Evolutionary conservation across 2,329 filamentous ascomycete genomes (phyloP).

Genomic region (Penicillium sp.): DNA sequence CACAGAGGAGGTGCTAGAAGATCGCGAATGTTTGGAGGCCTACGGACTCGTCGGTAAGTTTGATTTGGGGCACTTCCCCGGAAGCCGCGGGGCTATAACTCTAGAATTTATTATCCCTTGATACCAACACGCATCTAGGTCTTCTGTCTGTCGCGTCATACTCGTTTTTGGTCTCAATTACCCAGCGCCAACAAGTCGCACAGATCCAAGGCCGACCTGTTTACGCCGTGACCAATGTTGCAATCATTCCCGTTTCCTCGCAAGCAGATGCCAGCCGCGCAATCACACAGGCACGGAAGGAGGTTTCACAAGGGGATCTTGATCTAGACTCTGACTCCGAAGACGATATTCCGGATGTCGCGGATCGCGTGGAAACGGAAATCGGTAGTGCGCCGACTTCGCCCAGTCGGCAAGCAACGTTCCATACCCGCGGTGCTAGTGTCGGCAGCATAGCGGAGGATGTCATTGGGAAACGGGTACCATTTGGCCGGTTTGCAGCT

Average conservation of each 20-base stretch:
- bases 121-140: slow-evolving; percentile 54
- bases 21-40: slow-evolving; percentile 45
- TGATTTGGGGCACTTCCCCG: not conserved
- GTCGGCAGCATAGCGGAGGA: slow-evolving; percentile 73
- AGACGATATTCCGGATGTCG: slow-evolving; percentile 29
- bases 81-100: not conserved
- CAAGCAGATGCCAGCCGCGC: slow-evolving; percentile 71
- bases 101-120: not conserved
- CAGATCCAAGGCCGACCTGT: slow-evolving; percentile 78
- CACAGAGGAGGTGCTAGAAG: slow-evolving; percentile 26
- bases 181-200: slow-evolving; percentile 81
- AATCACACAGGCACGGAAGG: slow-evolving; percentile 61
- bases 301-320: slow-evolving; percentile 41
- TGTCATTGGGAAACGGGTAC: slow-evolving; percentile 78
- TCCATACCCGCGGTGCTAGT: slow-evolving; percentile 32
- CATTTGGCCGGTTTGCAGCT: slow-evolving; percentile 84
- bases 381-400: slow-evolving; percentile 29
- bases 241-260: slow-evolving; percentile 82
- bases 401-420: slow-evolving; percentile 22
- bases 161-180: slow-evolving; percentile 84
- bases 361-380: slow-evolving; percentile 29
- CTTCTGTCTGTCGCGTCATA: slow-evolving; percentile 78
- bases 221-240: slow-evolving; percentile 85
- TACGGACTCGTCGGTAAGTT: slow-evolving; percentile 58
- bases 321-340: slow-evolving; percentile 30